Conservation (phyloP, 2,329 filamentous ascomycete species). For the Bertia moriformis region DNA sequence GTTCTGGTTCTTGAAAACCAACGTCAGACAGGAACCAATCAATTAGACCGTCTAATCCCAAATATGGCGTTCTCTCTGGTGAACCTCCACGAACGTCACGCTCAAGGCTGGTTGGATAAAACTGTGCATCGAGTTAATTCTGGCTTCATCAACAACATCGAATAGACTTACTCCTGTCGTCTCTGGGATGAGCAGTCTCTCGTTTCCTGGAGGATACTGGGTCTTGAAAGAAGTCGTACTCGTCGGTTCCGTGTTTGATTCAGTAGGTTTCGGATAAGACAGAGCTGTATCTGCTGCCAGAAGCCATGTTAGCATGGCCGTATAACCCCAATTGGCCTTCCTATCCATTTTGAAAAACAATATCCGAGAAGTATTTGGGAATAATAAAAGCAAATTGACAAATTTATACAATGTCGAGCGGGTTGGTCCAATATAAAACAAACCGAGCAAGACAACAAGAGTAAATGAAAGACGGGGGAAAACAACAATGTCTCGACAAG, state of each 20-base stretch:
- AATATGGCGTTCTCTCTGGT: background rate
- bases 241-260: conserved; percentile 5
- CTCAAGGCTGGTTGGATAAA: background rate
- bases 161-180: conserved; percentile 14
- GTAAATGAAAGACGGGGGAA: too few relatives aligned
- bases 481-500: too few relatives aligned
- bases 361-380: too few relatives aligned
- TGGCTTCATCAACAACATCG: background rate
- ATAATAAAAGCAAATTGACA: too few relatives aligned
- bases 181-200: conserved; percentile 11
- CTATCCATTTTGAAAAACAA: conserved; percentile 8
- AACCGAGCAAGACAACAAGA: too few relatives aligned
- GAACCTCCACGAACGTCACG: background rate
- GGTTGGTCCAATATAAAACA: too few relatives aligned
- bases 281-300: conserved; percentile 12
- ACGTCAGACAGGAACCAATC: background rate
- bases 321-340: conserved; percentile 9
- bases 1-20: too few relatives aligned
- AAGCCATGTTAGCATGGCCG: conserved; percentile 17
- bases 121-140: too few relatives aligned
- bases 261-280: conserved; percentile 8
- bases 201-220: conserved; percentile 16
- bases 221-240: conserved; percentile 11
- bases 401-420: too few relatives aligned
- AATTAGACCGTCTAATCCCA: background rate